A percentile compares a stretch with the other conserved stretches of the same genome.
These are phyloP conservation scores for Raphidocelis subcapitata DNA, from an alignment of 139 green algal species.

Conservation along the genomic window DNA sequence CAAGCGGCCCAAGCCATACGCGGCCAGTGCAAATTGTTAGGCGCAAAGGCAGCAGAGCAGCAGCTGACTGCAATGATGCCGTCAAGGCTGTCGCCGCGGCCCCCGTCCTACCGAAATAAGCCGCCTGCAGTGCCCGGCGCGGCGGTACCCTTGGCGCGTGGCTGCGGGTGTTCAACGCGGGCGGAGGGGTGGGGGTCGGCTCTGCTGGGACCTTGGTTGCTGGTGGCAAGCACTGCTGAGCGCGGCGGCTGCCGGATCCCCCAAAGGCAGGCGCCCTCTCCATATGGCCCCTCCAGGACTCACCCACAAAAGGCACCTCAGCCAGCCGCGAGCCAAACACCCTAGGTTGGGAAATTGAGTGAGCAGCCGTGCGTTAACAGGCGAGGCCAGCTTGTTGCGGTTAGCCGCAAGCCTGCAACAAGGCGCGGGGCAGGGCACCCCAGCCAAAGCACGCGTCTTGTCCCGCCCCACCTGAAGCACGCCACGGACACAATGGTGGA, in stretches of 20 bases:
- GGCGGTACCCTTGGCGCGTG: slow-evolving; percentile 56
- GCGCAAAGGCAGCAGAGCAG: neutral
- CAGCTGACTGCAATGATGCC: neutral
- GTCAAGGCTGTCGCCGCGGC: neutral
- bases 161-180: too few species aligned
- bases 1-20: neutral
- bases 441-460: neutral
- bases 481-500: neutral
- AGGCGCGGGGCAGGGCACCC: neutral
- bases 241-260: too few species aligned
- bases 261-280: too few species aligned
- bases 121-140: slow-evolving; percentile 59
- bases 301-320: slow-evolving; percentile 75
- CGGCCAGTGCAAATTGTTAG: neutral
- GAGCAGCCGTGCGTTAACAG: neutral
- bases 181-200: too few species aligned
- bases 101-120: slow-evolving; percentile 46
- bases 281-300: too few species aligned
- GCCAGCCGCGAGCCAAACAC: slow-evolving; percentile 54
- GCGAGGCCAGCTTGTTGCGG: neutral
- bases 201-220: too few species aligned
- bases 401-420: neutral
- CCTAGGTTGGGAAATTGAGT: slow-evolving; percentile 20
- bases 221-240: too few species aligned
- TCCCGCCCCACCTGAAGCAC: neutral